These are phyloP conservation scores for Vaccinium corymbosum DNA, from an alignment of 148 eudicot genomes.

Conservation along the genomic window DNA sequence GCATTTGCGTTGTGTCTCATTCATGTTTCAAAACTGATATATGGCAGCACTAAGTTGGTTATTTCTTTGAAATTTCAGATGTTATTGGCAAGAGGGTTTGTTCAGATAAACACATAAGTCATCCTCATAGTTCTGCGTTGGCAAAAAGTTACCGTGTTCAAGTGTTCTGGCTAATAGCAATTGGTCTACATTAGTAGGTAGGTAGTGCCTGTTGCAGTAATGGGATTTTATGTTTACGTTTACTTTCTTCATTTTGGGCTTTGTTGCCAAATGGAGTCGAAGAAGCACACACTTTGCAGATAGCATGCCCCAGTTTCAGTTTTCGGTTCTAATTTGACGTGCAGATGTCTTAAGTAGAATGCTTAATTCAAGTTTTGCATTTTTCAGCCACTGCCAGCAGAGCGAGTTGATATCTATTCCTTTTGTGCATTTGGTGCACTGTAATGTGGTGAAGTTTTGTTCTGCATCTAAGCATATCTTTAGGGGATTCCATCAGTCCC, in stretches of 20 bases:
- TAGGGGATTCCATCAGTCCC: constrained; percentile 10
- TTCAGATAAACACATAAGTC: neutral
- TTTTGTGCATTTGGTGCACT: neutral
- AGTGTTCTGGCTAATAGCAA: neutral
- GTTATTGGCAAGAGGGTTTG: neutral
- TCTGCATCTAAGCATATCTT: constrained; percentile 7
- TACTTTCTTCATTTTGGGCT: neutral
- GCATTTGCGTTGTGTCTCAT: neutral
- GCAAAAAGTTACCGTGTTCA: neutral
- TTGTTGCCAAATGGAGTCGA: constrained; percentile 1
- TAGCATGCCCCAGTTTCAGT: neutral
- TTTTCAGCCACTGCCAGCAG: neutral
- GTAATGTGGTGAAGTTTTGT: constrained; percentile 8
- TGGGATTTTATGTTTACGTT: neutral
- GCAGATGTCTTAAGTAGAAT: neutral
- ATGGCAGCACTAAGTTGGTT: neutral
- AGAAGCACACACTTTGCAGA: neutral
- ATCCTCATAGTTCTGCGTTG: neutral
- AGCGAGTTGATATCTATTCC: neutral
- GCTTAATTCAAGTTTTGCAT: neutral
- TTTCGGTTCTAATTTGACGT: neutral
- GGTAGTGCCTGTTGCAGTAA: neutral
- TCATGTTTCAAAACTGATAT: neutral
- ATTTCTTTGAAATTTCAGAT: neutral
- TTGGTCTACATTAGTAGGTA: neutral